Base-by-base conservation (phyloP, 805 yeast genomes). In the Lipomyces sp. region DNA sequence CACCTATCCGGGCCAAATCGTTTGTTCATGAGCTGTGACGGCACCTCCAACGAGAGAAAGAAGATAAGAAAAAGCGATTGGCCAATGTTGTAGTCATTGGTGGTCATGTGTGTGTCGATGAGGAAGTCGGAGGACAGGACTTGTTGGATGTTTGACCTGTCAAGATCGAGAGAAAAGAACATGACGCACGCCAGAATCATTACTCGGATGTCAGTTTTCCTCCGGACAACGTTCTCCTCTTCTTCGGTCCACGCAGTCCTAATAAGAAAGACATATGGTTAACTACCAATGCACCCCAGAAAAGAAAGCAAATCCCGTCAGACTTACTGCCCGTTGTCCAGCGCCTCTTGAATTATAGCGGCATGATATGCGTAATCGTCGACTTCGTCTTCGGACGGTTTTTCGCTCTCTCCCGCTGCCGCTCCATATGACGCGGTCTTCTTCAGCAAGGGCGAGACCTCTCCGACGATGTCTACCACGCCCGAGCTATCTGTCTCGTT, bases 1-100 rank as follows among this genome's bases (percentile, higher is more conserved):
- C 82, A 80, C 22, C 71, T 55, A 59, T 81, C 85, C 4, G 83
- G 78, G 13, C 87, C 88, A 33, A 82, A 43, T 42, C 71, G 72
- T 61, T 82, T 81, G 13, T 83, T 76, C 39, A 82, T 69, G 59
- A 68, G 53, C 50, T 70, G 70, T 8, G 71, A 64, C 2, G 73
- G 70, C 1, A 73, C 67, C 55, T 77, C 79, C 35, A 73, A 72
- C 10, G 63, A 36, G 16, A 63, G 43, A 41, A 66, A 65, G 11
- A 63, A 63, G 80, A 69, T 62, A 80, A 84, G 3, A 57, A 75
- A 75, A 33, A 82, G 70, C 2, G 84, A 79, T 53, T 71, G 75
- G 36, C 84, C 87, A 38, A 68, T 58, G 61, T 82, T 82, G 63
- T 72, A 80, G 51, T 81, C 77, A 58, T 76, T 67, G 13, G 83